Evolutionary conservation across 2,329 filamentous ascomycete genomes (phyloP).

Genomic region (Lachnellula subtilissima): DNA sequence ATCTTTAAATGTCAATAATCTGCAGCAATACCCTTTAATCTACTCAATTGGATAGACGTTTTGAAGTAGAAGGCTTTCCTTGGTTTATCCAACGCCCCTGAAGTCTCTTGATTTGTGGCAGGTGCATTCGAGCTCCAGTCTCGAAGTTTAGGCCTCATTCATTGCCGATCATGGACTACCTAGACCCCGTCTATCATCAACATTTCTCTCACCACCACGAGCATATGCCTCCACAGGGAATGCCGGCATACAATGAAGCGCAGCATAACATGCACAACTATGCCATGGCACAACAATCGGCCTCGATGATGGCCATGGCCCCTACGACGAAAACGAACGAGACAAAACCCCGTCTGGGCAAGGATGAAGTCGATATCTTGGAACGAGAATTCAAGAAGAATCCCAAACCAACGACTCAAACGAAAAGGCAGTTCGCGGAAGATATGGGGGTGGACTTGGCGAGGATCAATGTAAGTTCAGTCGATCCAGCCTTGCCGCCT

Average conservation of each 20-base stretch:
- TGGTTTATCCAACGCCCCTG: neutral
- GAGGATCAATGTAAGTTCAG: slow-evolving; percentile 59
- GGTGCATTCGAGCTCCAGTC: slow-evolving; percentile 5
- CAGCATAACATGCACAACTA: slow-evolving; percentile 20
- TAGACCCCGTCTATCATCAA: slow-evolving; percentile 22
- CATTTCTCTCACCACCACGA: slow-evolving; percentile 18
- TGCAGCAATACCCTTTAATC: neutral
- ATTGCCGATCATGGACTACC: slow-evolving; percentile 26
- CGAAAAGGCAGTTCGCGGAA: slow-evolving; percentile 57
- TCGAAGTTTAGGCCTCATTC: slow-evolving; percentile 8
- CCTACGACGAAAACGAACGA: slow-evolving; percentile 24
- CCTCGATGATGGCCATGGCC: slow-evolving; percentile 31
- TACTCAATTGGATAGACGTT: neutral
- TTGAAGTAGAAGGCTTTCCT: neutral
- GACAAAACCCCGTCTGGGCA: slow-evolving; percentile 41
- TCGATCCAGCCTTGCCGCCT: slow-evolving; percentile 21
- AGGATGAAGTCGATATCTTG: slow-evolving; percentile 54
- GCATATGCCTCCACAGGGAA: slow-evolving; percentile 9
- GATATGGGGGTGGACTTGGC: slow-evolving; percentile 58
- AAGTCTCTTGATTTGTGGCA: slow-evolving; percentile 8
- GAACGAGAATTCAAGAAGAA: slow-evolving; percentile 60
- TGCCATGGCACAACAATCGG: slow-evolving; percentile 20
- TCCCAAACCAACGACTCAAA: slow-evolving; percentile 58
- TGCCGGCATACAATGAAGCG: slow-evolving; percentile 14
- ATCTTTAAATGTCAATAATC: neutral